phyloP scores from a whole-genome alignment of 176 grass and related monocot species.

The Saccharum spontaneum region DNA sequence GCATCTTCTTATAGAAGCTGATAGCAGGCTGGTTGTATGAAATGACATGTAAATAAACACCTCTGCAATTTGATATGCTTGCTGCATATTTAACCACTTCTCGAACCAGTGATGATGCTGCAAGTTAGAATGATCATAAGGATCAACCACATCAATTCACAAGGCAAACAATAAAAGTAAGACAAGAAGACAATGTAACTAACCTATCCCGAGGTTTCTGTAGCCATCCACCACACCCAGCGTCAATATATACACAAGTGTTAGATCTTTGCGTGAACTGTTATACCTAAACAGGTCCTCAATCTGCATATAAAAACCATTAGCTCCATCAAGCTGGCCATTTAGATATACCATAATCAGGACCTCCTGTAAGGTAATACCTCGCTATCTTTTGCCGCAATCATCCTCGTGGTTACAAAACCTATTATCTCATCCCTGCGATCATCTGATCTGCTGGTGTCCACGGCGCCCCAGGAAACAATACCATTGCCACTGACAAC shows the following conservation, averaged over 20 bases:
- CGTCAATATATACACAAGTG: conserved; percentile 83
- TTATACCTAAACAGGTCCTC: conserved; percentile 91
- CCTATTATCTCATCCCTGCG: conserved; percentile 79
- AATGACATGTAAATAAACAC: conserved; percentile 98
- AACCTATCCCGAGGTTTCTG: conserved; percentile 93
- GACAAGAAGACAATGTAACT: conserved; percentile 20
- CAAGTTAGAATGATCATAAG: conserved; percentile 35
- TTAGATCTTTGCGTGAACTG: conserved; percentile 66
- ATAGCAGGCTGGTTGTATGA: conserved; percentile 97
- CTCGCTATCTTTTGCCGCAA: conserved; percentile 84
- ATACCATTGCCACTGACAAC: conserved; percentile 86
- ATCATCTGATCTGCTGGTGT: conserved; percentile 72
- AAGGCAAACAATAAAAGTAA: conserved; percentile 31
- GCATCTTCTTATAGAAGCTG: conserved; percentile 97
- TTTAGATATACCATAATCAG: conserved; percentile 21
- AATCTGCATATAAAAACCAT: conserved; percentile 61
- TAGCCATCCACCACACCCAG: conserved; percentile 86
- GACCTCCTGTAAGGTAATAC: conserved; percentile 34
- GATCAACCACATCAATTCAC: background rate
- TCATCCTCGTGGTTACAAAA: conserved; percentile 85
- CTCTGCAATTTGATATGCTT: conserved; percentile 86
- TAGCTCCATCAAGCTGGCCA: conserved; percentile 23
- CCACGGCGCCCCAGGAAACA: conserved; percentile 90
- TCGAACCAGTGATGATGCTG: conserved; percentile 85
- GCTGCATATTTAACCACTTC: conserved; percentile 95